A percentile compares a stretch with the other conserved stretches of the same genome.
phyloP scores from a whole-genome alignment of 208 protist species.

The Angomonas ambiguus region DNA sequence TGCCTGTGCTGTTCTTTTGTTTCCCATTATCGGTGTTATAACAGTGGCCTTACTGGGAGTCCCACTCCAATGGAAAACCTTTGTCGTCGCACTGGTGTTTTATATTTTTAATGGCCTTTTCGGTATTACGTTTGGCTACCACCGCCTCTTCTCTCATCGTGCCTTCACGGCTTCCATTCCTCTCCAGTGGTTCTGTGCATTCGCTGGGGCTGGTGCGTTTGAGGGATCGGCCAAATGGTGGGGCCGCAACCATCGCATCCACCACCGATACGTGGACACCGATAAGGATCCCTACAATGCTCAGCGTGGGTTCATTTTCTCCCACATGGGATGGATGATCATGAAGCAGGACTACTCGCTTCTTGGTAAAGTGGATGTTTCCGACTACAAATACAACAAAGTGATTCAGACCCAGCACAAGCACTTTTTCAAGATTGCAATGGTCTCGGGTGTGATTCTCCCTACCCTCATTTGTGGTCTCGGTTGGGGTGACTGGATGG shows the following conservation, averaged over 20 bases:
- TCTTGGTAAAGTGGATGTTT: constrained; percentile 75
- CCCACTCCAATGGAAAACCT: constrained; percentile 66
- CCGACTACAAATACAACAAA: constrained; percentile 81
- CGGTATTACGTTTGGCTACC: constrained; percentile 88
- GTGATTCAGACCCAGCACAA: constrained; percentile 85
- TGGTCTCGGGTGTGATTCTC: constrained; percentile 81
- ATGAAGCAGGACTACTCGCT: constrained; percentile 89
- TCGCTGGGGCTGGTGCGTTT: constrained; percentile 82
- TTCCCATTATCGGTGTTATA: constrained; percentile 38
- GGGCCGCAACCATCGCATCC: constrained; percentile 88
- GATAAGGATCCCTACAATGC: constrained; percentile 91
- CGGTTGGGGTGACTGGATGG: constrained; percentile 79
- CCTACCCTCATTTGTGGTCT: constrained; percentile 81
- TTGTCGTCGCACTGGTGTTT: constrained; percentile 52
- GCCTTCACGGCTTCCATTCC: constrained; percentile 54
- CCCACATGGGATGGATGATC: constrained; percentile 91
- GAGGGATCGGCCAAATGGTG: constrained; percentile 90
- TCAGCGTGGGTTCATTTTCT: constrained; percentile 84
- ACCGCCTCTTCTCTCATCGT: constrained; percentile 89
- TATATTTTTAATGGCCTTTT: constrained; percentile 84
- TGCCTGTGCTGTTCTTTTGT: constrained; percentile 50
- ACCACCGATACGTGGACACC: constrained; percentile 90
- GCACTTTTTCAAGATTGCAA: constrained; percentile 79
- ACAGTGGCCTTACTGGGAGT: constrained; percentile 35
- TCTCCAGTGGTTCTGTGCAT: constrained; percentile 69